Evolutionary conservation across 2,329 filamentous ascomycete genomes (phyloP).

Genomic region (Lecanoromycetidae sp.): DNA sequence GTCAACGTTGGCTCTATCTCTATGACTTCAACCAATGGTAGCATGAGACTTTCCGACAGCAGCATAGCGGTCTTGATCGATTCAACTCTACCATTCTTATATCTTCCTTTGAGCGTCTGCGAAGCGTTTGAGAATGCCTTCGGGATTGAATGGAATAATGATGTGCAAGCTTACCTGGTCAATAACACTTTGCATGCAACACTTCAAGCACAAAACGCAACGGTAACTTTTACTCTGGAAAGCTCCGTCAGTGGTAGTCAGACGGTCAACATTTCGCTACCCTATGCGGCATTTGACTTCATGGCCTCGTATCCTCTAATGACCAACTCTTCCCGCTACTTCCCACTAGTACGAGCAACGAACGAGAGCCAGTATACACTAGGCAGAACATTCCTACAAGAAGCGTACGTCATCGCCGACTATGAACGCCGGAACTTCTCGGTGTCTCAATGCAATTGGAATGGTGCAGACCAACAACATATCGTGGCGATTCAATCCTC

Average conservation of each 20-base stretch:
- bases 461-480: conserved; percentile 1
- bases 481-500: conserved; percentile 13
- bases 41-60: background rate
- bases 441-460: conserved; percentile 15
- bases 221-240: conserved; percentile 26
- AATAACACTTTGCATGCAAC: conserved; percentile 24
- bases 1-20: conserved; percentile 13
- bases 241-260: too few species aligned
- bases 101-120: conserved; percentile 40
- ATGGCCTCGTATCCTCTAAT: conserved; percentile 8
- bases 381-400: conserved; percentile 40
- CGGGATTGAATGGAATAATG: conserved; percentile 25
- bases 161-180: conserved; percentile 25
- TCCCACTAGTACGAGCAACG: conserved; percentile 36
- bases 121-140: conserved; percentile 28
- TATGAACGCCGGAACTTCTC: conserved; percentile 17
- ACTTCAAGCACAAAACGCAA: conserved; percentile 22
- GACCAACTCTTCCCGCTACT: conserved; percentile 30
- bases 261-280: conserved; percentile 26
- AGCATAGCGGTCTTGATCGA: conserved; percentile 15
- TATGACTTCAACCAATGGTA: background rate
- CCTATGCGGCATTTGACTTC: conserved; percentile 39
- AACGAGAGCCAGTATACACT: conserved; percentile 37
- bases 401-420: conserved; percentile 27
- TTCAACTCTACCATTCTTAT: conserved; percentile 33